Evolutionary conservation across 345 rosid species (phyloP), one percentile per base, ranked within the genome.

Genomic region (Populus nigra): DNA sequence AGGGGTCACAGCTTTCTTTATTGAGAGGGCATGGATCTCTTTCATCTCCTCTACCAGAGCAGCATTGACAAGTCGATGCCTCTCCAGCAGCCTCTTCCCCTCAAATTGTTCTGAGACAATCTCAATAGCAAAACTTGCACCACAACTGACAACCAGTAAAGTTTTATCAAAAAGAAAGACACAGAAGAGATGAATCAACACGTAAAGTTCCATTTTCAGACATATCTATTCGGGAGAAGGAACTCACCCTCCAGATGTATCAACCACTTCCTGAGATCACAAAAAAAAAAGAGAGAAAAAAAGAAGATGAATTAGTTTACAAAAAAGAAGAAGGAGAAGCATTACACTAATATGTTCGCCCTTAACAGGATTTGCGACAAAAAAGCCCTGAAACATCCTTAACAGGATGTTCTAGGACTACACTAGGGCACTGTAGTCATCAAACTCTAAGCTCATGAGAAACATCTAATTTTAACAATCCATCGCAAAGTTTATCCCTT

Each of bases 191-290:
- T 8, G 25, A 53, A 43, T 2, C 66, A 41, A 17, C 43, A 72
- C 18, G 61, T 43, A 50, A 9, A 65, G 23, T 62, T 55, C 9
- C 17, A 62, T 66, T 59, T 29, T 39, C 53, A 25, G 65, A 66
- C 23, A 73, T 35, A 66, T 27, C 53, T 62, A 47, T 50, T 41
- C 1, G 10, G n/a, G 63, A 5, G 27, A 76, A 66, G 71, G 41
- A 76, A 83, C 87, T 84, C 78, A 93, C 98, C 98, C 98, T 82
- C 98, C 95, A 77, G 97, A 93, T 61, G 95, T 94, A 77, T 94
- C 98, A 6, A 81, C 77, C 45, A 94, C 97, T 83, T 91, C 93
- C 98, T 94, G 90, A 33, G 39, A 85, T 72, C 29, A 71, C 36
- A 33, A 4, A 33, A 33, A 50, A 57, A 50, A 62, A 25, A 71